Base-by-base conservation (phyloP, 768 basidiomycete genomes). In the Trametes sanguinea region DNA sequence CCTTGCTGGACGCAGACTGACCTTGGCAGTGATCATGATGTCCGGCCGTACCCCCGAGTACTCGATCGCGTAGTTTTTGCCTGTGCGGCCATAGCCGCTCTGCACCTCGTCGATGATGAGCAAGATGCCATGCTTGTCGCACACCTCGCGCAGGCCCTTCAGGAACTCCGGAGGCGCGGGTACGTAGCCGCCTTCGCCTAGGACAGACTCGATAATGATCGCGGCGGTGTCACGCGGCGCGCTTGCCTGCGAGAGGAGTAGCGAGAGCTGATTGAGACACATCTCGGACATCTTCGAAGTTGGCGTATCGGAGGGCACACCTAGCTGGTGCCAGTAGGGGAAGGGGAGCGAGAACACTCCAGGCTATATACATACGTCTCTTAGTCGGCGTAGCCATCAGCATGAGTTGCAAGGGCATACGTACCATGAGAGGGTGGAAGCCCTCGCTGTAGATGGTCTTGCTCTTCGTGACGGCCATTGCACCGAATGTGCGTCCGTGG, bases 141-240 rank as follows among this genome's bases (percentile, higher is more conserved):
- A 98, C n/a, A 95, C 80, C 54, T 80, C 79, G 62, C 95, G 80
- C 47, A 98, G 75, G 22, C 92, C 93, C 48, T 83, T 81, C 61
- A 98, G 74, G 78, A 91, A 98, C 22, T 84, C 83, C 1, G 84
- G 70, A 0, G 94, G 92, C 0, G 94, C 92, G 32, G 92, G 87
- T 14, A 97, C 91, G 74, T 98, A 98, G 1, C 96, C 96, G 39
- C 96, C 96, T 75, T 98, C 96, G 29, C 95, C 95, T 33, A 98
- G 80, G 1, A 98, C 89, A 44, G 96, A 92, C 79, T 98, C 96
- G 44, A 98, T 76, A 65, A 98, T 76, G 69, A 98, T 88, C n/a
- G 94, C 95, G 2, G 95, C 94, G 0, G 94, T 95, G 72, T 98
- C 95, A 4, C 76, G 74, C 0, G 95, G 91, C 1, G 88, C 80